Percentiles rank a stretch among this genome's conserved stretches.
These are phyloP conservation scores for Boletus reticuloceps DNA, from an alignment of 768 basidiomycete genomes.

Conservation along the genomic window DNA sequence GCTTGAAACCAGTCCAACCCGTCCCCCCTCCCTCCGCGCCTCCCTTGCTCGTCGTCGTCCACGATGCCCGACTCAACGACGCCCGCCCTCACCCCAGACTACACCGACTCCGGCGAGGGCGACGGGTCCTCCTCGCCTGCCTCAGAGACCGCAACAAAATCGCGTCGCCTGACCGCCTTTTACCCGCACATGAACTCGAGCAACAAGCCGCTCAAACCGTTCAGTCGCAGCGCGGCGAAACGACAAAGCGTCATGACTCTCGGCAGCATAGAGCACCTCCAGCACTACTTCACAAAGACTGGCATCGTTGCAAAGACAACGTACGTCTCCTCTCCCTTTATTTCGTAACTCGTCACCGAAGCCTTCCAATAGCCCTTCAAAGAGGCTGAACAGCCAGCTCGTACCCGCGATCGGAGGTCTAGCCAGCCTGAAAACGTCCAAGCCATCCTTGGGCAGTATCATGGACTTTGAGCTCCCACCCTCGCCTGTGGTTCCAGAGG, in stretches of 20 bases:
- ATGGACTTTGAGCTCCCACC: slow-evolving; percentile 66
- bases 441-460: slow-evolving; percentile 41
- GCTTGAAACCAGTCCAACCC: background rate
- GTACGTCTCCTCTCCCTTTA: slow-evolving; percentile 43
- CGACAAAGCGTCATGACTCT: slow-evolving; percentile 91
- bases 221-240: slow-evolving; percentile 88
- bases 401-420: slow-evolving; percentile 76
- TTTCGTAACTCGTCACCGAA: slow-evolving; percentile 3
- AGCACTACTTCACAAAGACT: slow-evolving; percentile 92
- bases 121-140: slow-evolving; percentile 31
- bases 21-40: slow-evolving; percentile 1
- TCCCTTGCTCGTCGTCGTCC: slow-evolving; percentile 14
- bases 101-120: slow-evolving; percentile 51
- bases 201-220: slow-evolving; percentile 78
- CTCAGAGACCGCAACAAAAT: slow-evolving; percentile 39
- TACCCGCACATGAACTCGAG: slow-evolving; percentile 71
- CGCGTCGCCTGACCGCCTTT: slow-evolving; percentile 69
- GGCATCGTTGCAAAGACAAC: slow-evolving; percentile 70
- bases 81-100: slow-evolving; percentile 58
- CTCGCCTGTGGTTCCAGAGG: slow-evolving; percentile 56
- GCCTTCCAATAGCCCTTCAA: slow-evolving; percentile 34
- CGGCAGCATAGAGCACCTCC: slow-evolving; percentile 95
- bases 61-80: slow-evolving; percentile 42
- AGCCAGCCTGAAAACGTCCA: slow-evolving; percentile 38
- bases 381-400: slow-evolving; percentile 57